Evolutionary conservation across 306 rosid genomes (phyloP).

Genomic region (Trichosanthes truncata): DNA sequence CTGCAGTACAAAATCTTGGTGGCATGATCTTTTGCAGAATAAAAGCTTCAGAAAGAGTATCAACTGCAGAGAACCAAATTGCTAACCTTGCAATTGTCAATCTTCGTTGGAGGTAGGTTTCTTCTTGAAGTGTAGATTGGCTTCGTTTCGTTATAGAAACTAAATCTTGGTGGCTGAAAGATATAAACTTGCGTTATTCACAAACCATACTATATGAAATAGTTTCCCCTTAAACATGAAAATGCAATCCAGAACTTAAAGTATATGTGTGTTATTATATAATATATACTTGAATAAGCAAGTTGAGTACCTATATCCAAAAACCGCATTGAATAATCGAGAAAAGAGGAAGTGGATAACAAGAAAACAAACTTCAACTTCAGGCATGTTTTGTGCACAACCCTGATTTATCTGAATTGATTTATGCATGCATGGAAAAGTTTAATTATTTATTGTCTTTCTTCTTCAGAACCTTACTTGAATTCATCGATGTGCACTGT

Average conservation of each 20-base stretch:
- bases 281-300: not conserved
- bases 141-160: conserved; percentile 74
- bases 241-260: not conserved
- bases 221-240: not conserved
- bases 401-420: not conserved
- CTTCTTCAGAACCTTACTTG: not conserved
- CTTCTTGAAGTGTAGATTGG: conserved; percentile 91
- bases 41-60: not conserved
- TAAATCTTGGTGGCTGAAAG: conserved; percentile 50
- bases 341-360: not conserved
- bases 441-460: not conserved
- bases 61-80: not conserved
- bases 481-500: not conserved
- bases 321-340: not conserved
- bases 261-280: not conserved
- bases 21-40: not conserved
- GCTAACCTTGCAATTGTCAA: conserved; percentile 76
- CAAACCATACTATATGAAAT: not conserved
- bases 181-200: not conserved
- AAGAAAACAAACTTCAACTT: not conserved
- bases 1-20: not conserved
- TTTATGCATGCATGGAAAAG: not conserved
- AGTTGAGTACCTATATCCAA: not conserved
- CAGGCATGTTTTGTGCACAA: not conserved
- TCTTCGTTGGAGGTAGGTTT: conserved; percentile 84